Evolutionary conservation across 805 yeast genomes (phyloP), one percentile per base, ranked within the genome.

Genomic region (Sungouiozyma intestinalis): DNA sequence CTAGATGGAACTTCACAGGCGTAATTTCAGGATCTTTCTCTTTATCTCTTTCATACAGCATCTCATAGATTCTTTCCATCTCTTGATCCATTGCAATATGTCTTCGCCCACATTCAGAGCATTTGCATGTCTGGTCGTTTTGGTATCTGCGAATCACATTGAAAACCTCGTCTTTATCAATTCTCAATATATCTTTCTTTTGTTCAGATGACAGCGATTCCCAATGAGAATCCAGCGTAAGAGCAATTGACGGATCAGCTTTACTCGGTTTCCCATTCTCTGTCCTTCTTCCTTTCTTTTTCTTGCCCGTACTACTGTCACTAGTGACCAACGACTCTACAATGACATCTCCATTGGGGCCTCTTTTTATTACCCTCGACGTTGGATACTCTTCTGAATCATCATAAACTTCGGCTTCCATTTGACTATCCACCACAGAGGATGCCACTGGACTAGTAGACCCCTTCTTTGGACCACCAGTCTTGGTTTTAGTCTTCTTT

Each of bases 21-120:
- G 54, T 60, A 17, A 58, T 50, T 33, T 55, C 62, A 3, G 64
- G 57, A 35, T 60, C 57, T 17, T 50, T 50, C 18, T 52, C 54
- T 45, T 65, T 70, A 33, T 71, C 67, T 40, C 67, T 75, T 33
- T 74, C 77, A 47, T 78, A 79, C 52, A 80, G 77, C 15, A 77
- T 75, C 47, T 81, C 81, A 55, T 83, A 85, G 5, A 85, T 72
- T 42, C 73, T 74, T 51, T 79, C 86, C 53, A 87, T 69, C 57
- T 85, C 94, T 50, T 76, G 78, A 54, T 83, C 92, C 48, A 85
- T 73, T 14, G 85, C 76, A 40, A 67, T 62, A 52, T 80, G 77
- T 50, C 82, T 79, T 37, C 84, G 73, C 2, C 88, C 90, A 64
- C 96, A 88, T 16, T 77, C 77, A 3, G 78, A 66, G 57, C 96